Percentiles rank a stretch among this genome's conserved stretches.
These are phyloP conservation scores for Trametes meyenii DNA, from an alignment of 768 basidiomycete genomes.

Conservation along the genomic window DNA sequence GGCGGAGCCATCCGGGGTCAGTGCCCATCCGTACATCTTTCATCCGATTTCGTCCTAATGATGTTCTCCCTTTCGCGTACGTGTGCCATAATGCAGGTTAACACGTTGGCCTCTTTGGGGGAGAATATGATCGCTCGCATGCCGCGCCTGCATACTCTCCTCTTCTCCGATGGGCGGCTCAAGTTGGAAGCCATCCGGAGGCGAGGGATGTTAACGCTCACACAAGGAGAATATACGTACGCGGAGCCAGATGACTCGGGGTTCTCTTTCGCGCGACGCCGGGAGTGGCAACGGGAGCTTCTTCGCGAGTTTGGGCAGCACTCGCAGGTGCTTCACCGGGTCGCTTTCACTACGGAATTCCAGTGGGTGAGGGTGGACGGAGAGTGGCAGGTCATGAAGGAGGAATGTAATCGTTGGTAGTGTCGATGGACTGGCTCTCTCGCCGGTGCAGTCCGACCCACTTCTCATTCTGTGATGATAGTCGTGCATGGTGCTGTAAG, in stretches of 20 bases:
- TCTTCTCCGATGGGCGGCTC: not conserved
- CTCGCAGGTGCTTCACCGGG: conserved; percentile 2
- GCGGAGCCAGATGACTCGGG: too few species aligned
- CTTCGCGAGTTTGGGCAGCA: not conserved
- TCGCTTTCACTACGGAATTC: conserved; percentile 15
- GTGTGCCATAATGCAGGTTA: too few species aligned
- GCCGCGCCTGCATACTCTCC: not conserved
- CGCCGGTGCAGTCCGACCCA: too few species aligned
- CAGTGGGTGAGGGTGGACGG: conserved; percentile 1
- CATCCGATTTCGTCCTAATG: too few species aligned
- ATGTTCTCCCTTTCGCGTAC: too few species aligned
- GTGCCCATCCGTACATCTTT: too few species aligned
- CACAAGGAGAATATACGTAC: too few species aligned
- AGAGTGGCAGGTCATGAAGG: not conserved
- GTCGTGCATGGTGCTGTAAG: too few species aligned
- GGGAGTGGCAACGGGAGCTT: not conserved
- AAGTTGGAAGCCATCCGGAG: not conserved
- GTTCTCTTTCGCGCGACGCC: conserved; percentile 4
- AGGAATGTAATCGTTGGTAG: too few species aligned
- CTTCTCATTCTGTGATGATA: too few species aligned
- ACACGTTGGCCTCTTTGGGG: not conserved
- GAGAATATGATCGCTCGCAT: not conserved
- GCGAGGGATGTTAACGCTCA: not conserved
- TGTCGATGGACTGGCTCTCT: too few species aligned
- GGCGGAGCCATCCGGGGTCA: too few species aligned